phyloP scores from a whole-genome alignment of 768 basidiomycete genomes.

The Austroboletus eburneus region DNA sequence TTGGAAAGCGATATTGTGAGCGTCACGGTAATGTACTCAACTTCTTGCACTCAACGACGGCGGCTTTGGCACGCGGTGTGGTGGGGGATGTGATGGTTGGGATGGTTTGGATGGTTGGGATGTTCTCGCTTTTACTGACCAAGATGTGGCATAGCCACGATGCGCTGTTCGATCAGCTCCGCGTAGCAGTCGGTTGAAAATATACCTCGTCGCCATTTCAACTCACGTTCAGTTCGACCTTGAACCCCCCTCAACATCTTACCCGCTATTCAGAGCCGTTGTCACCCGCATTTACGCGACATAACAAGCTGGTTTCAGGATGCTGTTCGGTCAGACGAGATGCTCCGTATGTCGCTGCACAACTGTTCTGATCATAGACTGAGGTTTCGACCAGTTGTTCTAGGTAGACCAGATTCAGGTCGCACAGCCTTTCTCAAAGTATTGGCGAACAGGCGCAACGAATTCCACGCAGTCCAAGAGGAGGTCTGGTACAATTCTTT shows the following conservation, averaged over 20 bases:
- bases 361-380: background rate
- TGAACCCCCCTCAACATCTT: slow-evolving; percentile 51
- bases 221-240: slow-evolving; percentile 56
- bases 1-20: too few species aligned
- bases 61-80: too few species aligned
- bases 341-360: slow-evolving; percentile 53
- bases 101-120: too few species aligned
- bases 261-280: slow-evolving; percentile 38
- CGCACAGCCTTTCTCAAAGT: slow-evolving; percentile 82
- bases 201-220: slow-evolving; percentile 54
- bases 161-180: slow-evolving; percentile 56
- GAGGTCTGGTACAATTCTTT: slow-evolving; percentile 76
- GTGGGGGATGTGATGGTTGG: too few species aligned
- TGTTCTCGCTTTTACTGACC: too few species aligned
- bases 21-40: too few species aligned
- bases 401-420: slow-evolving; percentile 82
- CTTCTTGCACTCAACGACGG: too few species aligned
- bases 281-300: slow-evolving; percentile 59
- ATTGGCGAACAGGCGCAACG: slow-evolving; percentile 69
- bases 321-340: slow-evolving; percentile 57
- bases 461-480: slow-evolving; percentile 66
- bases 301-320: slow-evolving; percentile 55
- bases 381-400: slow-evolving; percentile 51
- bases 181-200: slow-evolving; percentile 56
- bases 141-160: too few species aligned